Percentiles rank a stretch among this genome's conserved stretches.
Conservation (phyloP, 805 yeast species). For the Martiniozyma abietophila region DNA sequence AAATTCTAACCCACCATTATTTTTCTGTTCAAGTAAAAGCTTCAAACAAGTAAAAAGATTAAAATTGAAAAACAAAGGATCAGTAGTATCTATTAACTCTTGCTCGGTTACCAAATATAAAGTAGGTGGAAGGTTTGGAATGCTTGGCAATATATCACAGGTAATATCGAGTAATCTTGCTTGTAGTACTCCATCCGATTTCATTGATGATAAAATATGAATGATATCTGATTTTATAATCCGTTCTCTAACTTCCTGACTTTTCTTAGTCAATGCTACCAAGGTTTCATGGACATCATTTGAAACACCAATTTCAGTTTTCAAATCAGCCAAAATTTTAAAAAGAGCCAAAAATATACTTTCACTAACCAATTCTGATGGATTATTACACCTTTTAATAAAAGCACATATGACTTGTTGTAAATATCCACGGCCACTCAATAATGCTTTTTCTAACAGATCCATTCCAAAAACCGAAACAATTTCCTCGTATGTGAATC, state of each 20-base stretch:
- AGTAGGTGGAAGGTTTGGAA: slow-evolving; percentile 19
- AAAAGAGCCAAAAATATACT: slow-evolving; percentile 15
- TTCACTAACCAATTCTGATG: slow-evolving; percentile 18
- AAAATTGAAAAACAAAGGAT: slow-evolving; percentile 23
- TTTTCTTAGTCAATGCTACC: slow-evolving; percentile 15
- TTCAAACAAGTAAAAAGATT: slow-evolving; percentile 24
- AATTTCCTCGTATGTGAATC: slow-evolving; percentile 23
- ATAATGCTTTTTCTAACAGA: slow-evolving; percentile 21
- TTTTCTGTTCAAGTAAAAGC: slow-evolving; percentile 12
- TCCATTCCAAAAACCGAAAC: slow-evolving; percentile 18
- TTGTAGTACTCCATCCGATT: slow-evolving; percentile 18
- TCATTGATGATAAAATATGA: slow-evolving; percentile 16
- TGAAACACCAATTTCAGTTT: slow-evolving; percentile 17
- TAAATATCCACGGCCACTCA: slow-evolving; percentile 18
- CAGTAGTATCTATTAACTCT: slow-evolving; percentile 20
- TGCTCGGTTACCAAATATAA: slow-evolving; percentile 18
- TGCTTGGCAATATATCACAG: slow-evolving; percentile 19
- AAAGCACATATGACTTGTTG: too few relatives aligned
- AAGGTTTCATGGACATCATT: slow-evolving; percentile 18
- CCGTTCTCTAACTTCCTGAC: slow-evolving; percentile 25
- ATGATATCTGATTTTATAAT: slow-evolving; percentile 19
- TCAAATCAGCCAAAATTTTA: slow-evolving; percentile 14
- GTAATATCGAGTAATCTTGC: slow-evolving; percentile 26
- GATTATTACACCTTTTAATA: too few relatives aligned
- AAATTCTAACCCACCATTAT: slow-evolving; percentile 3